Evolutionary conservation across 768 basidiomycete species (phyloP).

Genomic region (Dioszegia aurantiaca): DNA sequence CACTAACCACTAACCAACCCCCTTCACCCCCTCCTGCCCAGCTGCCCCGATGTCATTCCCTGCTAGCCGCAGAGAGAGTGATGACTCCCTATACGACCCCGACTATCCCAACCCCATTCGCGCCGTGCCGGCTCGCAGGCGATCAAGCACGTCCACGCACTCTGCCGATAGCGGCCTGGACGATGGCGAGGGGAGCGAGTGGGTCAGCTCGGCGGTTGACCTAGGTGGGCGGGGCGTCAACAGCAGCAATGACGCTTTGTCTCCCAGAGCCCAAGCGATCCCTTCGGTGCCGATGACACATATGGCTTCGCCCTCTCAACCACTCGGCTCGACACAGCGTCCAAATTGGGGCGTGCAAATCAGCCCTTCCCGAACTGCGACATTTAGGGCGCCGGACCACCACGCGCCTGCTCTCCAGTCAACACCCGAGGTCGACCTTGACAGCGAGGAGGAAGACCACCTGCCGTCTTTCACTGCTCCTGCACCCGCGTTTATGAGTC

Average conservation of each 20-base stretch:
- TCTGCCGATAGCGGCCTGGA: not conserved
- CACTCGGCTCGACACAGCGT: not conserved
- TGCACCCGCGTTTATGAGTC: too few species aligned
- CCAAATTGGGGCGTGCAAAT: not conserved
- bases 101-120: not conserved
- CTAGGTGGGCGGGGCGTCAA: too few species aligned
- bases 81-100: slow-evolving; percentile 3
- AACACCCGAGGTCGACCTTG: not conserved
- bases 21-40: not conserved
- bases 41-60: not conserved
- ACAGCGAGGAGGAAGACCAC: slow-evolving; percentile 4
- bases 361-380: not conserved
- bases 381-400: not conserved
- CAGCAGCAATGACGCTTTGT: too few species aligned
- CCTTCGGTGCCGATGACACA: too few species aligned
- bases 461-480: not conserved
- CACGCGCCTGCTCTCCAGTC: not conserved
- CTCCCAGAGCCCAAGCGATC: too few species aligned
- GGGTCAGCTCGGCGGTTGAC: too few species aligned
- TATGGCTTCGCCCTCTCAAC: not conserved
- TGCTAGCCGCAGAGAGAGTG: not conserved
- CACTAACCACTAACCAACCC: too few species aligned
- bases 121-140: not conserved
- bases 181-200: not conserved
- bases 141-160: not conserved